Evolutionary conservation across 805 yeast species (phyloP), one percentile per base, ranked within the genome.

Genomic region (Wickerhamiella siamensis): DNA sequence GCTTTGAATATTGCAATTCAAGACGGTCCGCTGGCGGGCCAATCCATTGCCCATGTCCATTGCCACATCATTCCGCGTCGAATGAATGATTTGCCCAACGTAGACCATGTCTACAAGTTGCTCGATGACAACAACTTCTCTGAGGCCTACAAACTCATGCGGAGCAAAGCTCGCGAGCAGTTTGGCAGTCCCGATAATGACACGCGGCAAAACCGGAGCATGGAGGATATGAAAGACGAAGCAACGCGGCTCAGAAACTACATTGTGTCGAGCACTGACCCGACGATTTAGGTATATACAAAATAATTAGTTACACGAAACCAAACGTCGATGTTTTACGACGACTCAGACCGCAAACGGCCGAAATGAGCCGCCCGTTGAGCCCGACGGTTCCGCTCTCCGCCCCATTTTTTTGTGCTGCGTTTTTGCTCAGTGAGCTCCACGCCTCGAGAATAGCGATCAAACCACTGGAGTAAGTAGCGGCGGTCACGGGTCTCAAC

Each of bases 21-120:
- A 58, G 99, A 91, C 57, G 98, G 98, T 0, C 82, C 86, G 0
- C 84, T 84, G 39, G 88, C 96, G 1, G 98, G 98, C 3, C 98
- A 91, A 57, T 74, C 87, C n/a, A 78, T 91, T 2, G 94, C 96
- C 4, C 98, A 91, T 60, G 69, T 88, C 22, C 98, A 91, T 59
- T 80, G 95, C 17, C 99, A 91, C 58, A 63, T 91, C 16, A 86
- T 91, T 17, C 99, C 99, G 5, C 69, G 99, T 33, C 67, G 65
- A 39, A 48, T 58, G 10, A 58, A 67, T 36, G 79, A 76, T 45
- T 60, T 74, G 37, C 64, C 65, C 3, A 78, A 80, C 52, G 84
- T 84, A 1, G 95, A 83, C 56, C 77, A 73, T 32, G 70, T 91
- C 24, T 84, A 91, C 57, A 64, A 63, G n/a, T 60, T 67, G 50